Percentiles rank a stretch among this genome's conserved stretches.
phyloP scores from a whole-genome alignment of 306 rosid genomes.

The Fragaria iinumae region DNA sequence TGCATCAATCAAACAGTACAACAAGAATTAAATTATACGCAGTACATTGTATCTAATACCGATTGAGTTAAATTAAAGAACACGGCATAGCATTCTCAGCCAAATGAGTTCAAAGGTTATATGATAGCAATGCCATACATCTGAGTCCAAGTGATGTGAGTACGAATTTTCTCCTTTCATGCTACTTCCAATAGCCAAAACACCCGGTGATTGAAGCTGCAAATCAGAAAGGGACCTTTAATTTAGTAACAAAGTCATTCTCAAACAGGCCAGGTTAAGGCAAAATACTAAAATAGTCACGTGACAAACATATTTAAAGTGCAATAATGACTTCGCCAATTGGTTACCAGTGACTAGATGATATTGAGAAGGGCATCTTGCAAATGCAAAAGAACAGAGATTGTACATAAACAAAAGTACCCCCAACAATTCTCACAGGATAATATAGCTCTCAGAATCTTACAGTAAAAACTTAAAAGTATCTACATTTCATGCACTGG shows the following conservation, averaged over 20 bases:
- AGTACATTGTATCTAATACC: constrained; percentile 11
- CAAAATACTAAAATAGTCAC: background rate
- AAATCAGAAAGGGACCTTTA: constrained; percentile 34
- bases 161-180: constrained; percentile 97
- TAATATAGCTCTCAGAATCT: background rate
- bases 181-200: constrained; percentile 97
- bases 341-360: background rate
- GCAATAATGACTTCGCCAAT: background rate
- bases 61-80: background rate
- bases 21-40: constrained; percentile 11
- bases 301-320: background rate
- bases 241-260: constrained; percentile 32
- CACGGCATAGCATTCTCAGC: constrained; percentile 13
- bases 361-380: background rate
- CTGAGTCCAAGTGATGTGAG: constrained; percentile 95
- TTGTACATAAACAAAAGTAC: background rate
- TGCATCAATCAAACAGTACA: constrained; percentile 27
- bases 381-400: background rate
- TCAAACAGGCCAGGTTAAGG: background rate
- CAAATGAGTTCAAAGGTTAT: background rate
- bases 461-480: background rate
- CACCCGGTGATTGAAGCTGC: constrained; percentile 96
- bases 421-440: background rate
- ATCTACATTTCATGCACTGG: background rate
- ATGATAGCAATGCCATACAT: constrained; percentile 43